Percentiles rank a stretch among this genome's conserved stretches.
Evolutionary conservation across 2,329 filamentous ascomycete species (phyloP).

Genomic region (Aspergillus brasiliensis): DNA sequence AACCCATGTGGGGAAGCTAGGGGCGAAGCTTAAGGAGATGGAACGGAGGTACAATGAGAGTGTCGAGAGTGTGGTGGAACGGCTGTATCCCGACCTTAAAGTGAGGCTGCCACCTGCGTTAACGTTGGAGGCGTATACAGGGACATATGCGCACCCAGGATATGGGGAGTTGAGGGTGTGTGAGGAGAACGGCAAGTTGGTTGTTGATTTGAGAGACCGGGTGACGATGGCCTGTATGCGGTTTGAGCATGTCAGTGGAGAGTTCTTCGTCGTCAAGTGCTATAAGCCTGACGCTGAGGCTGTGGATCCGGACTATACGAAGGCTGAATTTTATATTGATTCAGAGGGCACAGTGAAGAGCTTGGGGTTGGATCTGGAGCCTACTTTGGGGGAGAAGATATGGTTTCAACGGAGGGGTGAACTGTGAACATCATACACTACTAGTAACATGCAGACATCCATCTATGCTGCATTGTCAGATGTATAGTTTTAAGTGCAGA

Average conservation of each 20-base stretch:
- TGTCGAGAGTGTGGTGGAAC: constrained; percentile 4
- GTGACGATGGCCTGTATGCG: neutral
- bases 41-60: neutral
- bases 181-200: constrained; percentile 1
- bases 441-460: no score
- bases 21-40: neutral
- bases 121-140: constrained; percentile 18
- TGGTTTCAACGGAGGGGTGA: constrained; percentile 14
- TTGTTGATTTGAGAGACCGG: constrained; percentile 18
- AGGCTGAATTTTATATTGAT: constrained; percentile 20
- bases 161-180: constrained; percentile 11
- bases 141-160: constrained; percentile 18
- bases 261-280: constrained; percentile 22
- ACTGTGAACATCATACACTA: no score
- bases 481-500: no score
- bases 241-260: constrained; percentile 21
- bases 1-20: constrained; percentile 6
- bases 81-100: constrained; percentile 17
- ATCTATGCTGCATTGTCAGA: no score
- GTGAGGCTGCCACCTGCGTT: constrained; percentile 13
- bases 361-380: constrained; percentile 19
- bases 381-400: constrained; percentile 17
- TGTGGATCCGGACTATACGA: neutral
- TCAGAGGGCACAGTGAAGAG: constrained; percentile 5
- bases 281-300: neutral